Conservation (phyloP, 257 asterid species). For the Ophiorrhiza pumila region DNA sequence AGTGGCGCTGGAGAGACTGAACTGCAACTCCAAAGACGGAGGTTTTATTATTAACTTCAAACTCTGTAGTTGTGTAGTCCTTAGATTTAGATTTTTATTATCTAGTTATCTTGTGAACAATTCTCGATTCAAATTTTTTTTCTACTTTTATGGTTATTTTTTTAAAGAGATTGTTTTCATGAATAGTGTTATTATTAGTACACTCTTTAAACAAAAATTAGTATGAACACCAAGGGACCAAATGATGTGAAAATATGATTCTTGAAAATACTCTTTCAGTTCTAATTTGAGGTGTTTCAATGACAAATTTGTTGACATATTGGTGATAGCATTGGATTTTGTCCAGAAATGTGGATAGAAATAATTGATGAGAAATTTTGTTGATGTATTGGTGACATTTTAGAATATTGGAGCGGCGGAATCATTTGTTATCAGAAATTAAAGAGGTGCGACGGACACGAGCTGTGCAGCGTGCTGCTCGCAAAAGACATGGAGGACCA, state of each 20-base stretch:
- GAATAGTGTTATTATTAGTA: not conserved
- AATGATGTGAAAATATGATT: not conserved
- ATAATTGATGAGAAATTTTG: not conserved
- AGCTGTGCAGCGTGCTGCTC: slow-evolving; percentile 81
- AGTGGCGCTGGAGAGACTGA: slow-evolving; percentile 99
- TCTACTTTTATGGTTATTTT: not conserved
- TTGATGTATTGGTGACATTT: slow-evolving; percentile 3
- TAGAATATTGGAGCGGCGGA: slow-evolving; percentile 84
- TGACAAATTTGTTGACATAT: not conserved
- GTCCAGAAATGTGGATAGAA: not conserved
- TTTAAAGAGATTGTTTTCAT: no score
- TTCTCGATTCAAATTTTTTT: not conserved
- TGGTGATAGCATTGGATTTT: not conserved
- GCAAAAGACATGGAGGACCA: slow-evolving; percentile 64
- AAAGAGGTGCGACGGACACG: slow-evolving; percentile 93
- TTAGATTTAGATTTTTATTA: not conserved
- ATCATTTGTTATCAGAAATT: slow-evolving; percentile 67
- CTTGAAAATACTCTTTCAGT: not conserved
- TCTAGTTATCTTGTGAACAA: not conserved
- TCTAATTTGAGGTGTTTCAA: not conserved
- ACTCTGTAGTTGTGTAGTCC: not conserved
- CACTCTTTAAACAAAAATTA: not conserved
- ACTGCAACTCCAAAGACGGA: slow-evolving; percentile 92
- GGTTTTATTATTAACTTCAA: slow-evolving; percentile 41
- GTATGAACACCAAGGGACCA: not conserved